Percentiles rank a stretch among this genome's conserved stretches.
Conservation (phyloP, 83 land plant species). For the Picea abies region DNA sequence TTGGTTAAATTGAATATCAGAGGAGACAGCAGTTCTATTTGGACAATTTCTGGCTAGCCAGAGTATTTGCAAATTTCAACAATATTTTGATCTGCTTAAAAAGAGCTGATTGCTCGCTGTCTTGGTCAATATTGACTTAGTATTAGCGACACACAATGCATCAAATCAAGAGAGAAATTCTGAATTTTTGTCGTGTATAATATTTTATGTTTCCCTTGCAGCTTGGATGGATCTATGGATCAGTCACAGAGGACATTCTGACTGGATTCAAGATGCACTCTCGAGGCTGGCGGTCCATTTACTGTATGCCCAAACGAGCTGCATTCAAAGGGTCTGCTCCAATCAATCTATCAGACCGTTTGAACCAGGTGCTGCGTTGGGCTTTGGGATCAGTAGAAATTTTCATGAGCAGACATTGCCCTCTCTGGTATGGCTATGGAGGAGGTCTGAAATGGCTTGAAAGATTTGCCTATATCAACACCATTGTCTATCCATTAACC, state of each 20-base stretch:
- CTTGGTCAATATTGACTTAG: too few species aligned
- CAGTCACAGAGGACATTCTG: slow-evolving; percentile 62
- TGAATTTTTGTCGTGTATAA: background rate
- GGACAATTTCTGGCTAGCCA: background rate
- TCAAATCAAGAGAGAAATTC: too few species aligned
- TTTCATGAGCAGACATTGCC: slow-evolving; percentile 51
- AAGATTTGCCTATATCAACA: slow-evolving; percentile 59
- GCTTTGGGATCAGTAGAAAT: slow-evolving; percentile 53
- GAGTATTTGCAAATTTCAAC: background rate
- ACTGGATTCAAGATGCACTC: slow-evolving; percentile 73
- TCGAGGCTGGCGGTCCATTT: slow-evolving; percentile 67
- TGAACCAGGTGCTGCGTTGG: slow-evolving; percentile 51
- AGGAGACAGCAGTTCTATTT: too few species aligned
- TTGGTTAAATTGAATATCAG: too few species aligned
- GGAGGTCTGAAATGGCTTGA: slow-evolving; percentile 59
- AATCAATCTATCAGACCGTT: slow-evolving; percentile 65
- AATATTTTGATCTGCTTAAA: background rate
- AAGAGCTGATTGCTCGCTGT: too few species aligned
- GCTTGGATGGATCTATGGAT: slow-evolving; percentile 58
- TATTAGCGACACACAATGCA: too few species aligned
- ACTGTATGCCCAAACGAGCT: slow-evolving; percentile 41
- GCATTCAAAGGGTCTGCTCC: slow-evolving; percentile 80
- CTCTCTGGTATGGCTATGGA: slow-evolving; percentile 46
- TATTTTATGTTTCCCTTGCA: slow-evolving; percentile 10
- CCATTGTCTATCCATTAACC: slow-evolving; percentile 62